Evolutionary conservation across 2,329 filamentous ascomycete species (phyloP).

Genomic region (Penicillium freii): DNA sequence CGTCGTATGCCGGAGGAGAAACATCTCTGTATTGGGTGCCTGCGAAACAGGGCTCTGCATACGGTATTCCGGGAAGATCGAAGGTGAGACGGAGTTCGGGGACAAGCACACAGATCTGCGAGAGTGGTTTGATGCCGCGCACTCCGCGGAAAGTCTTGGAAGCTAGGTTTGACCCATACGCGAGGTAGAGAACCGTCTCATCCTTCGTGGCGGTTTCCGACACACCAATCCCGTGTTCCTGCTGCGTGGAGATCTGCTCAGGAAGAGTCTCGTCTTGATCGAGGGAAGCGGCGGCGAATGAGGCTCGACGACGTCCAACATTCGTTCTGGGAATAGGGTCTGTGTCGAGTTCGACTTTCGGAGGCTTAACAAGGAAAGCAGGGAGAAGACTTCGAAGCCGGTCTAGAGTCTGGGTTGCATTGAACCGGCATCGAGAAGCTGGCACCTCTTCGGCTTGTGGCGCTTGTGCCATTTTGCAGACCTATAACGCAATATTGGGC

Average conservation of each 20-base stretch:
- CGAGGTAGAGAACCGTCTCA: slow-evolving; percentile 71
- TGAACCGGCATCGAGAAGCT: slow-evolving; percentile 12
- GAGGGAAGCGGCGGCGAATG: slow-evolving; percentile 12
- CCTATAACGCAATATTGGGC: neutral
- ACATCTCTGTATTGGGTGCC: slow-evolving; percentile 66
- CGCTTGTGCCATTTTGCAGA: slow-evolving; percentile 10
- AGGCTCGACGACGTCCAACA: slow-evolving; percentile 16
- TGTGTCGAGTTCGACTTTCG: neutral
- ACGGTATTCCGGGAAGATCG: slow-evolving; percentile 80
- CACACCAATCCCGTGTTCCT: slow-evolving; percentile 14
- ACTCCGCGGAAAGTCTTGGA: slow-evolving; percentile 74
- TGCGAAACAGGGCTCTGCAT: slow-evolving; percentile 87
- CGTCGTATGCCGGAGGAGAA: neutral
- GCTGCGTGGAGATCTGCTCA: slow-evolving; percentile 19
- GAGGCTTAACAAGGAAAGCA: neutral
- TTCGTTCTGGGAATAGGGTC: slow-evolving; percentile 17
- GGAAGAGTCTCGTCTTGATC: slow-evolving; percentile 20
- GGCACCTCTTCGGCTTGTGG: slow-evolving; percentile 1
- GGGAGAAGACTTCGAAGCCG: slow-evolving; percentile 14
- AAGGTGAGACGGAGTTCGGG: slow-evolving; percentile 78
- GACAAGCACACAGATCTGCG: slow-evolving; percentile 76
- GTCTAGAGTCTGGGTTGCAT: slow-evolving; percentile 15
- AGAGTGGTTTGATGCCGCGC: slow-evolving; percentile 77
- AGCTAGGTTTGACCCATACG: slow-evolving; percentile 88
- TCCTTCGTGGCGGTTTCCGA: slow-evolving; percentile 10